Evolutionary conservation across 306 rosid species (phyloP), one percentile per base, ranked within the genome.

Genomic region (Pueraria montana): DNA sequence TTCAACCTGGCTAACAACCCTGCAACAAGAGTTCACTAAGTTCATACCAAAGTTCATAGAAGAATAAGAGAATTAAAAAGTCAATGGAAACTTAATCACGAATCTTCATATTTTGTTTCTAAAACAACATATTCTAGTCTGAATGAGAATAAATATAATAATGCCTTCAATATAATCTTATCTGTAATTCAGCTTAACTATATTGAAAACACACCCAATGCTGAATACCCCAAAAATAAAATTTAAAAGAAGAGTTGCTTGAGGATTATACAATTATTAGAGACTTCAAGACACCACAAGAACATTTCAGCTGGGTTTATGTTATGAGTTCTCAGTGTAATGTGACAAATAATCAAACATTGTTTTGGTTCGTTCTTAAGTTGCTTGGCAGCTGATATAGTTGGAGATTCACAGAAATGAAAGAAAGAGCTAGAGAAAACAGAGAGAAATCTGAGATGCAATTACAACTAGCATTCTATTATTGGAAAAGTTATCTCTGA

Each of bases 1-100:
- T 76, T 96, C 99, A 82, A 94, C 95, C 87, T 92, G 99, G 83
- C 99, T 96, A 84, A 96, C 99, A 88, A 94, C 97, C 93, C 99
- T 96, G 97, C 87, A 91, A 86, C 58, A 78, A 85, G 70, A 92
- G 84, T 46, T 67, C 52, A 82, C 21, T 72, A 46, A 56, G 81
- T 67, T 88, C 83, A 87, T 68, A 78, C 49, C 78, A 77, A 43
- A 27, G 23, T 48, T 38, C 50, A 67, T 45, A 61, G 48, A 63
- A 59, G 77, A 79, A 79, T 79, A 34, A 23, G 30, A 20, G 40
- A 50, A 81, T 2, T 65, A 48, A 46, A 40, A 42, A 13, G 6
- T 67, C 59, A 8, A 45, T 34, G 11, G 16, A 70, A 40, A 78
- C 24, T 79, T 75, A 79, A 78, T 58, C 27, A 58, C 42, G 30